phyloP scores from a whole-genome alignment of 768 basidiomycete genomes.

The Sarcodon aspratus region DNA sequence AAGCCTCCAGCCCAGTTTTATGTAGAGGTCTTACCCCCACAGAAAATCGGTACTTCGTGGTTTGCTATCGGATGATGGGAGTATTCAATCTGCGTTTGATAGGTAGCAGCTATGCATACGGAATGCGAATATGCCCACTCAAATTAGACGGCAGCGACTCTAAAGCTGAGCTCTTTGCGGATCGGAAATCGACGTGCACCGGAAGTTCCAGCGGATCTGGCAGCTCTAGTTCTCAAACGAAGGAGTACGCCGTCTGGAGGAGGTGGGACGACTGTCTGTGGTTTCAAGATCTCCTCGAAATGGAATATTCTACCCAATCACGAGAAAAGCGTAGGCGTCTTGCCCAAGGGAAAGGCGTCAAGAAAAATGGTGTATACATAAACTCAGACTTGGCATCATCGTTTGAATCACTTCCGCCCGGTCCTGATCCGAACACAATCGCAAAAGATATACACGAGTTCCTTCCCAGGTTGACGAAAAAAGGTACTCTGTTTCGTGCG shows the following conservation, averaged over 20 bases:
- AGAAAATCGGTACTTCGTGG: conserved; percentile 30
- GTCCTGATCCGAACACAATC: conserved; percentile 67
- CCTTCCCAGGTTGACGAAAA: conserved; percentile 60
- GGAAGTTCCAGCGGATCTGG: conserved; percentile 14
- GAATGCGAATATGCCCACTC: conserved; percentile 47
- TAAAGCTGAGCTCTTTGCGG: background rate
- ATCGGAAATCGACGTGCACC: conserved; percentile 3
- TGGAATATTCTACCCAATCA: conserved; percentile 51
- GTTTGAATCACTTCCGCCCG: conserved; percentile 77
- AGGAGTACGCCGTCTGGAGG: conserved; percentile 67
- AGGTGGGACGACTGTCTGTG: conserved; percentile 76
- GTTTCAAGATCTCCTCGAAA: conserved; percentile 62
- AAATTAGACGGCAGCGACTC: conserved; percentile 20
- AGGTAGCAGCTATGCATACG: conserved; percentile 49
- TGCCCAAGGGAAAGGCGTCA: conserved; percentile 62
- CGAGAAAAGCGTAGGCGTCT: conserved; percentile 60
- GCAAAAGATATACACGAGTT: conserved; percentile 56
- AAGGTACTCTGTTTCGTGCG: conserved; percentile 60
- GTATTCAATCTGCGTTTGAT: conserved; percentile 1
- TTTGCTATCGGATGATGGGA: background rate
- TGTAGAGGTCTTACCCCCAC: conserved; percentile 45
- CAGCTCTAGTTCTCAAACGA: conserved; percentile 14
- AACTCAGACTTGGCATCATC: conserved; percentile 68
- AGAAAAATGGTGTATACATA: conserved; percentile 57
- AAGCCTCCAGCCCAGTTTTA: conserved; percentile 47